Evolutionary conservation across 2,329 filamentous ascomycete genomes (phyloP).

Genomic region (Microdochium bolleyi): DNA sequence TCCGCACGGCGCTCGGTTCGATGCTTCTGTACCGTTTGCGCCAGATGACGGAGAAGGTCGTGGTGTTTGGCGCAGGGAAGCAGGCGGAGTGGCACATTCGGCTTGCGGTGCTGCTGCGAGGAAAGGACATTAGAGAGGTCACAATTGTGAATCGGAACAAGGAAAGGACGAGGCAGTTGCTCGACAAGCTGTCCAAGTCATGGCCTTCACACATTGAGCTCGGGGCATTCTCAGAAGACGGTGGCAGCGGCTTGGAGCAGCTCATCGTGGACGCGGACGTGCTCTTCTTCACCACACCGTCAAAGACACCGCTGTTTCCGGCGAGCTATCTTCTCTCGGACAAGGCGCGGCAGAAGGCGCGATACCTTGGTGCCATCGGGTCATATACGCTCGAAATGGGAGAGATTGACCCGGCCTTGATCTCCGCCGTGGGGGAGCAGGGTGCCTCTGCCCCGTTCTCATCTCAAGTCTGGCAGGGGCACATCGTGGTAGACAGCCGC

Average conservation of each 20-base stretch:
- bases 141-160: conserved; percentile 24
- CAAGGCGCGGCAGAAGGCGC: conserved; percentile 14
- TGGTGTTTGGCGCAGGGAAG: conserved; percentile 62
- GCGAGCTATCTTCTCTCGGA: conserved; percentile 33
- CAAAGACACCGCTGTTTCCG: conserved; percentile 50
- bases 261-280: conserved; percentile 48
- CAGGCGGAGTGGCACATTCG: conserved; percentile 68
- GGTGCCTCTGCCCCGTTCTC: conserved; percentile 31
- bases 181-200: conserved; percentile 33
- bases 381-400: conserved; percentile 55
- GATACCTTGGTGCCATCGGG: conserved; percentile 42
- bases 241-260: conserved; percentile 35
- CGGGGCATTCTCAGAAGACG: not conserved
- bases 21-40: conserved; percentile 53
- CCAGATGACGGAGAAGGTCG: conserved; percentile 26
- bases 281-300: conserved; percentile 59
- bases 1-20: conserved; percentile 57
- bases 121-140: conserved; percentile 14
- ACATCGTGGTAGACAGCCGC: conserved; percentile 44
- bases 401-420: conserved; percentile 57
- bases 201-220: not conserved
- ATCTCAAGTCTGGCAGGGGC: conserved; percentile 5
- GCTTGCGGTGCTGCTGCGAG: conserved; percentile 48
- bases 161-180: conserved; percentile 18
- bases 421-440: conserved; percentile 35